Percentiles rank a stretch among this genome's conserved stretches.
phyloP scores from a whole-genome alignment of 2,329 filamentous ascomycete genomes.

The Coniochaeta sp. region DNA sequence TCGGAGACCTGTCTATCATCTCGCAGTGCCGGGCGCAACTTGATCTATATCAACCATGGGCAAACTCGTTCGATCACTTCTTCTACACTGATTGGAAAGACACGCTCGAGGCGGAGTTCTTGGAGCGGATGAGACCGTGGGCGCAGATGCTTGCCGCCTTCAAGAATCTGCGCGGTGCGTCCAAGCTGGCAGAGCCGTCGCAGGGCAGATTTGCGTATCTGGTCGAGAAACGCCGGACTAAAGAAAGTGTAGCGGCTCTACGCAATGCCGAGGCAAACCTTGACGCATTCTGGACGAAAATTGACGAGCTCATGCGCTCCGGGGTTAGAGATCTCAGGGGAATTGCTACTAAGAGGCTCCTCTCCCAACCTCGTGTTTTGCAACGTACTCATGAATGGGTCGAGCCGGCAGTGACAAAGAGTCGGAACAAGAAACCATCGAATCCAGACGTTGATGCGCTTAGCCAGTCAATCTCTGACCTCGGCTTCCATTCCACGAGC shows the following conservation, averaged over 20 bases:
- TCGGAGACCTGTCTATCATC: slow-evolving; percentile 39
- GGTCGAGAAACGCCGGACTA: slow-evolving; percentile 34
- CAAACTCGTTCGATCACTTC: slow-evolving; percentile 26
- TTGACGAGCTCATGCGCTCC: slow-evolving; percentile 19
- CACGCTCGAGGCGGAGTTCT: slow-evolving; percentile 19
- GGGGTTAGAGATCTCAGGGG: slow-evolving; percentile 14
- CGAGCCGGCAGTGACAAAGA: slow-evolving; percentile 20
- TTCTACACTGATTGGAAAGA: slow-evolving; percentile 13
- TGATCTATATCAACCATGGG: slow-evolving; percentile 40
- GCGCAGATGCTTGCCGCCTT: slow-evolving; percentile 9
- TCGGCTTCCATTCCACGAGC: not conserved
- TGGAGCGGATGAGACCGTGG: slow-evolving; percentile 7
- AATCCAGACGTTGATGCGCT: not conserved
- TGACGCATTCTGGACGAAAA: slow-evolving; percentile 35
- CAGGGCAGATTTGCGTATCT: slow-evolving; percentile 34
- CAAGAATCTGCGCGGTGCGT: slow-evolving; percentile 8
- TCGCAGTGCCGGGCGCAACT: slow-evolving; percentile 36
- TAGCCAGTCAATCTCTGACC: not conserved
- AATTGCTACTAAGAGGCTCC: slow-evolving; percentile 18
- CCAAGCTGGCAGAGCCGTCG: slow-evolving; percentile 21
- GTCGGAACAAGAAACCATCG: not conserved
- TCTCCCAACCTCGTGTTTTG: slow-evolving; percentile 27
- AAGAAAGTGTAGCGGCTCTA: slow-evolving; percentile 34
- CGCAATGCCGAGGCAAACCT: slow-evolving; percentile 37
- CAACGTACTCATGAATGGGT: slow-evolving; percentile 42